Evolutionary conservation across 345 rosid species (phyloP).

Genomic region (Eucalyptus lansdowneana): DNA sequence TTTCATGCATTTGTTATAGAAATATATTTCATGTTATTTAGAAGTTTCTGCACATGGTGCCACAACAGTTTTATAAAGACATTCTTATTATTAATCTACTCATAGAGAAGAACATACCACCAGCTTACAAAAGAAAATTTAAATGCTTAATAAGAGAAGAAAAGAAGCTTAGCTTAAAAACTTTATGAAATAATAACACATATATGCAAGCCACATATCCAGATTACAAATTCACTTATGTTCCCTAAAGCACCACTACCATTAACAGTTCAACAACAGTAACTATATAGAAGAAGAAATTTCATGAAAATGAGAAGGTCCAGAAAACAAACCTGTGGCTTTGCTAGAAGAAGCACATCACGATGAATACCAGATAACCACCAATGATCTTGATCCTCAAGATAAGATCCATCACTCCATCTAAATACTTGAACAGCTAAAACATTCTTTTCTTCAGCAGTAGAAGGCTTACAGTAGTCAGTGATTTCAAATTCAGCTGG

Average conservation of each 20-base stretch:
- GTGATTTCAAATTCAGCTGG: conserved; percentile 98
- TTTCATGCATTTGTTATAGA: background rate
- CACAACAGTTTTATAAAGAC: background rate
- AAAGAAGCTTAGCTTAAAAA: background rate
- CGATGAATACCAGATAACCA: conserved; percentile 96
- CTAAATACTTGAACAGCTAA: conserved; percentile 94
- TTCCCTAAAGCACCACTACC: background rate
- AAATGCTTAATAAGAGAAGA: background rate
- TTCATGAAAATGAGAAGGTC: background rate
- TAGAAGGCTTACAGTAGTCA: conserved; percentile 68
- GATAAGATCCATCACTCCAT: conserved; percentile 99
- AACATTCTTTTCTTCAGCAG: conserved; percentile 65
- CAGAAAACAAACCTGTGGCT: conserved; percentile 61
- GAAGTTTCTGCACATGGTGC: background rate
- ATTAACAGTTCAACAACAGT: background rate
- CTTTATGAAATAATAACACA: background rate
- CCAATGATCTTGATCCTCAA: conserved; percentile 99
- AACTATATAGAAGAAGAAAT: background rate
- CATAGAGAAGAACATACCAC: background rate
- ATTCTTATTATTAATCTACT: background rate
- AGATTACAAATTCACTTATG: background rate
- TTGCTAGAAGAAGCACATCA: conserved; percentile 93
- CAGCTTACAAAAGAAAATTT: background rate
- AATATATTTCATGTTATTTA: background rate
- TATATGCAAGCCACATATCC: background rate